A percentile compares a stretch with the other conserved stretches of the same genome.
phyloP scores from a whole-genome alignment of 2,329 filamentous ascomycete species.

The Trichoderma aggressivum region DNA sequence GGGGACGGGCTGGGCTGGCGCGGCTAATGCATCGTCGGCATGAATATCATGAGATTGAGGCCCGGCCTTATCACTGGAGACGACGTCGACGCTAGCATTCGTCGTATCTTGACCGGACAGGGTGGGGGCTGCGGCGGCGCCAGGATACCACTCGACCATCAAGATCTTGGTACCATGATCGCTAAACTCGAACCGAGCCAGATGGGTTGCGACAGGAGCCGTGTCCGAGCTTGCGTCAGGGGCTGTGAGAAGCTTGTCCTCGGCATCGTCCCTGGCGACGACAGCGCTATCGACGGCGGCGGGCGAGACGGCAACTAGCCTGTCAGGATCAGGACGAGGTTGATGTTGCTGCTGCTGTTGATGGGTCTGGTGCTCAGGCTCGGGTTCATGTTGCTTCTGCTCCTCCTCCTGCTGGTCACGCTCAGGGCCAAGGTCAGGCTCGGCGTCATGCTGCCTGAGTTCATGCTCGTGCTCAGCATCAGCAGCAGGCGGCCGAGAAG shows the following conservation, averaged over 20 bases:
- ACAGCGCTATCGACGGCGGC: constrained; percentile 13
- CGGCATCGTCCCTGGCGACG: constrained; percentile 22
- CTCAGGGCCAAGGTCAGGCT: not conserved
- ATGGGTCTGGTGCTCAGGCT: not conserved
- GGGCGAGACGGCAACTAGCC: not conserved
- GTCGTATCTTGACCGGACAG: constrained; percentile 5
- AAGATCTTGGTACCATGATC: constrained; percentile 87
- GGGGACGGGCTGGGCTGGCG: not conserved
- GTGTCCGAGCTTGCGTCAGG: constrained; percentile 21
- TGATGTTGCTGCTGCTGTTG: not conserved
- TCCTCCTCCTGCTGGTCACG: not conserved
- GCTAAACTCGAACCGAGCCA: constrained; percentile 79
- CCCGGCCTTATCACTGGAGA: constrained; percentile 2
- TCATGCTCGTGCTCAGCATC: constrained; percentile 1
- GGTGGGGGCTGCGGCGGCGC: constrained; percentile 21
- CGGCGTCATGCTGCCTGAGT: not conserved
- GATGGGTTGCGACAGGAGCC: constrained; percentile 34
- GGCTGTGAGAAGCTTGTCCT: constrained; percentile 1
- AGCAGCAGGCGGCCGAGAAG: constrained; percentile 31
- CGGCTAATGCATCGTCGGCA: not conserved
- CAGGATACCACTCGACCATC: constrained; percentile 82
- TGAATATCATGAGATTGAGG: constrained; percentile 15
- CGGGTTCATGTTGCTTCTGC: not conserved
- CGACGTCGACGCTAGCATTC: not conserved
- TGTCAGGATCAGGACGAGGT: not conserved